These are phyloP conservation scores for Cladophialophora carrionii DNA, from an alignment of 2,329 filamentous ascomycete genomes.

Conservation along the genomic window DNA sequence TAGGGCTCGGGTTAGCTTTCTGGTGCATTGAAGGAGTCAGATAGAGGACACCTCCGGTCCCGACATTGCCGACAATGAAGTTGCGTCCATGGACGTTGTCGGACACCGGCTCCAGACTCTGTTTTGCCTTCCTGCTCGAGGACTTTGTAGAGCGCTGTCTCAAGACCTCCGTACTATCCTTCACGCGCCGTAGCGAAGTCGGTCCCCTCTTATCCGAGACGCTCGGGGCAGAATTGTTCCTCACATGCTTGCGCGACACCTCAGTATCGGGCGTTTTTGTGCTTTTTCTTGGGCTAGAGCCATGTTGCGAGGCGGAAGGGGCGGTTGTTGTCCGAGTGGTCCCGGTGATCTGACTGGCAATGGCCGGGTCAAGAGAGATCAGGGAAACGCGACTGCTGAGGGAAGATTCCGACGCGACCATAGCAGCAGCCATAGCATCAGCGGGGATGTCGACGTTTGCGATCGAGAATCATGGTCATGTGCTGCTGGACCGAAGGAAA, in stretches of 20 bases:
- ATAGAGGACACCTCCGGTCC: constrained; percentile 81
- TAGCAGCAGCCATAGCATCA: constrained; percentile 26
- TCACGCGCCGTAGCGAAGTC: constrained; percentile 48
- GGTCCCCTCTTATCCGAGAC: constrained; percentile 40
- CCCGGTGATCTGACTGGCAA: constrained; percentile 38
- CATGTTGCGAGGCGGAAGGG: constrained; percentile 32
- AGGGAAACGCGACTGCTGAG: constrained; percentile 37
- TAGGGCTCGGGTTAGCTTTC: constrained; percentile 42
- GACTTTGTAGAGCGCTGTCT: constrained; percentile 46
- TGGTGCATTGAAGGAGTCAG: constrained; percentile 62
- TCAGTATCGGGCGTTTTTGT: constrained; percentile 29
- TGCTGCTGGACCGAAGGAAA: constrained; percentile 8
- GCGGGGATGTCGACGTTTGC: constrained; percentile 9
- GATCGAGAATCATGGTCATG: constrained; percentile 29
- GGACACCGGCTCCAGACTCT: constrained; percentile 61
- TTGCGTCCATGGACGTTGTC: constrained; percentile 70
- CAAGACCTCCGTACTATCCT: constrained; percentile 58
- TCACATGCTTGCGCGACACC: constrained; percentile 32
- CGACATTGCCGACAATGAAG: constrained; percentile 80
- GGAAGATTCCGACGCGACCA: constrained; percentile 32
- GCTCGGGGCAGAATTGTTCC: constrained; percentile 36
- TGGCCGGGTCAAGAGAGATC: constrained; percentile 38
- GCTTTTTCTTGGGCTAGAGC: constrained; percentile 36
- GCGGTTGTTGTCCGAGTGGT: constrained; percentile 25
- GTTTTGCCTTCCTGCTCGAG: constrained; percentile 59